Base-by-base conservation (phyloP, 805 yeast species). In the Brettanomyces custersianus region DNA sequence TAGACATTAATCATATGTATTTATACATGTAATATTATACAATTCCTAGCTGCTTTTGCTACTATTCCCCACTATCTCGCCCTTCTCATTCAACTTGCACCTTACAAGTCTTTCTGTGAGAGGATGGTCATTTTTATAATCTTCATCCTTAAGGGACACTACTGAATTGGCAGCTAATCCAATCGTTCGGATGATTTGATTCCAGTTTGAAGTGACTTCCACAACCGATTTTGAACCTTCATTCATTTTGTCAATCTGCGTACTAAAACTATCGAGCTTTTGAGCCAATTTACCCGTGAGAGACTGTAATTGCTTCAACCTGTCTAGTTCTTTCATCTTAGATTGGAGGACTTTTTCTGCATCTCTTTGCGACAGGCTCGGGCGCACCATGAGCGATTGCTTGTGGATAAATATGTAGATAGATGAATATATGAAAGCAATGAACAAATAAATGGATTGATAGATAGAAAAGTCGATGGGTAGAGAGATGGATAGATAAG, bases 61-160 rank as follows among this genome's bases (percentile, higher is more conserved):
- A 9, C 24, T 25, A n/a, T 29, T 29, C 19, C 20, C 26, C 12
- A 13, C 20, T 15, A 45, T 55, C 2, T 69, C 60, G 6, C 55
- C 58, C 19, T 48, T 22, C 13, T 66, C 62, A 29, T 67, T 66
- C 12, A 76, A 51, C 32, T 68, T 64, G 22, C 80, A 65, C 33
- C 88, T 61, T 4, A 80, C 80, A 43, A 80, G 56, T 0, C 81
- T 63, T 47, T 79, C 88, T 1, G 88, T 85, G 31, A 74, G 55
- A 2, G 83, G 80, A 3, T 57, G 63, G 22, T 55, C 55, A 2
- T 46, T 52, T 13, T 68, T 68, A 37, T 64, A 65, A 38, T 68
- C 75, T 29, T 55, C 55, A 13, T 63, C 60, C 2, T 62, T 46
- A 38, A 72, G 65, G 30, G 63, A 65, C 40, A 65, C 44, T 40